Percentiles rank a stretch among this genome's conserved stretches.
These are phyloP conservation scores for Erysimum cheiranthoides DNA, from an alignment of 345 rosid genomes.

Conservation along the genomic window DNA sequence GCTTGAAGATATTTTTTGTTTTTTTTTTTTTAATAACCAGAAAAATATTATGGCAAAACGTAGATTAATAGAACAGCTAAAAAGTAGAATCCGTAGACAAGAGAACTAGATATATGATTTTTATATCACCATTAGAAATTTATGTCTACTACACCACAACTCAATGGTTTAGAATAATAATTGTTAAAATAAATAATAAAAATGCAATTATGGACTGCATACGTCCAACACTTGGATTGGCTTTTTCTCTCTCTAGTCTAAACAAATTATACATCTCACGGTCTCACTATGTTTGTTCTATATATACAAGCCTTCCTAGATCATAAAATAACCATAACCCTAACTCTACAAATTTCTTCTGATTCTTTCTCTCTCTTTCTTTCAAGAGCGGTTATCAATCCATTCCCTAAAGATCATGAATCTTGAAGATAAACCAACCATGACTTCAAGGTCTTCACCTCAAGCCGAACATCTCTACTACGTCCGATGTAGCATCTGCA, in stretches of 20 bases:
- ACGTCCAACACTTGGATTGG: slow-evolving; percentile 19
- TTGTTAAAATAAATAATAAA: background rate
- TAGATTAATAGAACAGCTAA: background rate
- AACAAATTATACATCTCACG: background rate
- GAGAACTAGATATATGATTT: background rate
- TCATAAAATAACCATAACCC: slow-evolving; percentile 34
- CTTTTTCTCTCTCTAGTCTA: slow-evolving; percentile 2
- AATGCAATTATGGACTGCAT: slow-evolving; percentile 26
- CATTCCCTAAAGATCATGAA: slow-evolving; percentile 48
- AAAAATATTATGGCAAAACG: background rate
- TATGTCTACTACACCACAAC: background rate
- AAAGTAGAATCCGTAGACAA: background rate
- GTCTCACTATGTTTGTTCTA: slow-evolving; percentile 27
- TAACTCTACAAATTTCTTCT: slow-evolving; percentile 32
- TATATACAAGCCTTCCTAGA: slow-evolving; percentile 34
- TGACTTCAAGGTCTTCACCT: slow-evolving; percentile 58
- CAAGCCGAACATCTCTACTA: slow-evolving; percentile 91
- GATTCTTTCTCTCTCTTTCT: slow-evolving; percentile 9
- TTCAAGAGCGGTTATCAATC: slow-evolving; percentile 22
- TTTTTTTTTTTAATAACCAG: no score
- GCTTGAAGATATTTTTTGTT: background rate
- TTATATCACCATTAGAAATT: background rate
- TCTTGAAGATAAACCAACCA: slow-evolving; percentile 69
- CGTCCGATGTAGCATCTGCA: slow-evolving; percentile 97
- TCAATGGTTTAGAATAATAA: background rate